phyloP scores from a whole-genome alignment of 1,284 basidiomycete genomes.

The Cronartium ribicola region DNA sequence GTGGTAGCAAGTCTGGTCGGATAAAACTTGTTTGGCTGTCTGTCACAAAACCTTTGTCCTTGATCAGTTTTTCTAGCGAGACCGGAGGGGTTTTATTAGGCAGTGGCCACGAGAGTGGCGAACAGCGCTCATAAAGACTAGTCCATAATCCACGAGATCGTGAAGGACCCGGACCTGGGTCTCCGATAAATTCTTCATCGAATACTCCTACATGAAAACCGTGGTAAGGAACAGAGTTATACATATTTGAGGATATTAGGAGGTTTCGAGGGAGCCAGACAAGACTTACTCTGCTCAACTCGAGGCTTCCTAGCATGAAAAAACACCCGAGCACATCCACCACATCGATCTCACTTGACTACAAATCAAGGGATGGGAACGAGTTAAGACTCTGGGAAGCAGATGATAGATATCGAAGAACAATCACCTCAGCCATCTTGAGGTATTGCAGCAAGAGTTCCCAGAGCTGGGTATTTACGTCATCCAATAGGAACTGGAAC shows the following conservation, averaged over 20 bases:
- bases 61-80: too few species aligned
- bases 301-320: slow-evolving; percentile 92
- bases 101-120: not conserved
- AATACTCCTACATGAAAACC: slow-evolving; percentile 67
- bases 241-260: not conserved
- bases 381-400: not conserved
- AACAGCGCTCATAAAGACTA: slow-evolving; percentile 63
- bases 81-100: not conserved
- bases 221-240: not conserved
- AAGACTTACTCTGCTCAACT: slow-evolving; percentile 69
- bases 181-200: slow-evolving; percentile 70
- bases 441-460: slow-evolving; percentile 86
- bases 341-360: slow-evolving; percentile 82
- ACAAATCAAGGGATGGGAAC: slow-evolving; percentile 27
- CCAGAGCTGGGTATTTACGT: slow-evolving; percentile 98
- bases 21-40: slow-evolving; percentile 68
- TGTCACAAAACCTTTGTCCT: slow-evolving; percentile 11
- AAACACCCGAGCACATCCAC: slow-evolving; percentile 90
- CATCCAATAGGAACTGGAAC: slow-evolving; percentile 93
- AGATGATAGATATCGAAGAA: not conserved
- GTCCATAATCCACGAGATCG: slow-evolving; percentile 89
- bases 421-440: slow-evolving; percentile 67
- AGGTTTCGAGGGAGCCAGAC: slow-evolving; percentile 6
- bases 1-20: slow-evolving; percentile 96
- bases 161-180: slow-evolving; percentile 81